phyloP scores from a whole-genome alignment of 257 asterid species.

The Coffea eugenioides region DNA sequence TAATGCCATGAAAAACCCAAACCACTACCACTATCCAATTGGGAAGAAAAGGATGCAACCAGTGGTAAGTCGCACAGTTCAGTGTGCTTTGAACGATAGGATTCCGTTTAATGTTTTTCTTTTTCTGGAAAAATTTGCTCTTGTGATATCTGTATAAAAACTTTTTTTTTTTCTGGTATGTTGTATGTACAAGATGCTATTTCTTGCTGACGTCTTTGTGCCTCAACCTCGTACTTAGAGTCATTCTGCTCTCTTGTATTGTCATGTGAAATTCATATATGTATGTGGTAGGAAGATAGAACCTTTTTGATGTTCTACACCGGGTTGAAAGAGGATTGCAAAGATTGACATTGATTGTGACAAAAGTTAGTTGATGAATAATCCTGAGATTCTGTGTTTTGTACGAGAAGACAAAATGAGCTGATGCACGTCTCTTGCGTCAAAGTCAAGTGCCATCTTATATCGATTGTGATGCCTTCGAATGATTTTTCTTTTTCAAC shows the following conservation, averaged over 20 bases:
- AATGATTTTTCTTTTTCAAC: background rate
- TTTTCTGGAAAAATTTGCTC: no score
- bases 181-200: background rate
- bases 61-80: slow-evolving; percentile 48
- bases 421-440: background rate
- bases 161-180: background rate
- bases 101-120: no score
- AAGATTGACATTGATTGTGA: background rate
- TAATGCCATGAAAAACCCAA: slow-evolving; percentile 76
- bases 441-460: background rate
- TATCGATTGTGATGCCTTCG: background rate
- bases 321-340: background rate
- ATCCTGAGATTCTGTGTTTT: background rate
- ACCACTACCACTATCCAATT: slow-evolving; percentile 76
- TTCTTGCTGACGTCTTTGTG: background rate
- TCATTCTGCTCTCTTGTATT: background rate
- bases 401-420: background rate
- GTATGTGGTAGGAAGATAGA: background rate
- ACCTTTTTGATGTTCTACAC: no score
- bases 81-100: background rate
- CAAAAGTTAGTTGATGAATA: background rate
- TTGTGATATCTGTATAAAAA: no score
- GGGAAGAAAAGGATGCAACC: slow-evolving; percentile 97
- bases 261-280: background rate
- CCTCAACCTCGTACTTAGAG: background rate